Conservation (phyloP, 345 rosid species). For the Mallotus nudiflorus region DNA sequence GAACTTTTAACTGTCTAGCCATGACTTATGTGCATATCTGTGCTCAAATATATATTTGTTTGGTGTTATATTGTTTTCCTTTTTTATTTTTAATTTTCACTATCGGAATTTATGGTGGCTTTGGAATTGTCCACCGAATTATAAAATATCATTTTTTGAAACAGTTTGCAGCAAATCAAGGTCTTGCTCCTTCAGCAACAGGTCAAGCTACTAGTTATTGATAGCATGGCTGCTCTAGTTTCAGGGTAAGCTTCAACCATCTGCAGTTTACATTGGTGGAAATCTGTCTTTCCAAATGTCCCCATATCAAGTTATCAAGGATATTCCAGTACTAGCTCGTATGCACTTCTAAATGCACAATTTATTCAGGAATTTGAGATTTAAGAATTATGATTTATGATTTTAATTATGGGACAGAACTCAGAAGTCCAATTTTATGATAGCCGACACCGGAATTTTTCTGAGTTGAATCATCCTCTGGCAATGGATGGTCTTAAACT, state of each 20-base stretch:
- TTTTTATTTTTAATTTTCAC: neutral
- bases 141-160: neutral
- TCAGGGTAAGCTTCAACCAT: conserved; percentile 52
- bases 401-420: neutral
- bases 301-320: neutral
- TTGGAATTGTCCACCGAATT: neutral
- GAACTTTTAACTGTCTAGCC: neutral
- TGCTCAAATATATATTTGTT: neutral
- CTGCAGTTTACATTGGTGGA: neutral
- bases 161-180: conserved; percentile 79
- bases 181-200: conserved; percentile 62
- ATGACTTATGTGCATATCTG: neutral
- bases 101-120: neutral
- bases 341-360: neutral
- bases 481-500: neutral
- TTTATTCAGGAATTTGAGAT: neutral
- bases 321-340: too few relatives aligned
- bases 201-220: conserved; percentile 80
- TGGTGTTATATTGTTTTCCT: neutral
- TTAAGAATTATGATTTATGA: neutral
- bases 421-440: neutral
- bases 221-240: conserved; percentile 88
- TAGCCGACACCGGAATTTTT: neutral
- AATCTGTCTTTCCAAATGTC: neutral
- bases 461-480: neutral